Evolutionary conservation across 345 rosid species (phyloP), one percentile per base, ranked within the genome.

Genomic region (Gossypium rotundifolium): DNA sequence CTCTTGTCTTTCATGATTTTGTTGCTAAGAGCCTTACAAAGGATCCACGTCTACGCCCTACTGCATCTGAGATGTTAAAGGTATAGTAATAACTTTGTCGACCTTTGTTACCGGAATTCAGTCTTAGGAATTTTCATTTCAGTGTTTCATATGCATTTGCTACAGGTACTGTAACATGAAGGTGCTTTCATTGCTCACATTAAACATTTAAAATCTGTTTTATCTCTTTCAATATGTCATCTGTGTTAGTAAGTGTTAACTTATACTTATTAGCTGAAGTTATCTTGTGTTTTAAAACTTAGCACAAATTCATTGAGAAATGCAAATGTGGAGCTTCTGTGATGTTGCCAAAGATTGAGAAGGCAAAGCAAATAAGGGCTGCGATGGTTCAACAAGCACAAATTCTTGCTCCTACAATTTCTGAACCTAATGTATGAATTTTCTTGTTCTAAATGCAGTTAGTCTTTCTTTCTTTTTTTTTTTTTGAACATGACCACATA

Each of bases 1-100:
- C 99, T 76, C 92, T 95, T 68, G 91, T 95, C 59, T 95, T 93
- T 73, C 99, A 95, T 90, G 99, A 95, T 87, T 95, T 95, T 87
- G 89, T 93, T 77, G 99, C 99, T 4, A 93, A 88, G 84, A 90
- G 94, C 86, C 93, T 95, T 45, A 95, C 99, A 70, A 95, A 95
- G 78, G 99, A 95, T 79, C 98, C 99, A 74, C 97, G 98, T 59
- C 75, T 83, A 78, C 98, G 99, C 59, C 99, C 98, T 63, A 86
- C 98, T 72, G 99, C 99, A 80, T 85, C 87, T 63, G 99, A 95
- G 89, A 93, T 95, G 97, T 86, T 93, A 71, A 95, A 93, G 95
- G 98, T 94, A 80, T 80, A 81, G 3, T 22, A 11, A 45, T 59
- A 55, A 70, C 63, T 42, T 13, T 42, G 33, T 13, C 22, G 71